These are phyloP conservation scores for Coniophora puteana DNA, from an alignment of 1,284 basidiomycete genomes.

Conservation along the genomic window DNA sequence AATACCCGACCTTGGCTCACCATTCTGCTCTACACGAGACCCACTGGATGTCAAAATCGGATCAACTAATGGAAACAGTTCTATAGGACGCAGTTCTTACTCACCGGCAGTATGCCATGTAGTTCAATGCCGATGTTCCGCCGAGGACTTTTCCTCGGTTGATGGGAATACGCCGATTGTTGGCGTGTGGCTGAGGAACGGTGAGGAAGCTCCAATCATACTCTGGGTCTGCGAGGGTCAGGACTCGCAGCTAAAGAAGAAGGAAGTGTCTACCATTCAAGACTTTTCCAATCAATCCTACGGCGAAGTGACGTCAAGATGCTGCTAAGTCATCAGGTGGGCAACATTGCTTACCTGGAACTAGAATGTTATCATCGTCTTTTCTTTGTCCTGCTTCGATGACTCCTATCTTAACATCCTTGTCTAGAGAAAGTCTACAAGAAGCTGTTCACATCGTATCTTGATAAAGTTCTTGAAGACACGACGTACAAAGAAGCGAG, in stretches of 20 bases:
- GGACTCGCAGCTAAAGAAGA: not conserved
- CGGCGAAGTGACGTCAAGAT: not conserved
- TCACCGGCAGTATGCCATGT: conserved; percentile 9
- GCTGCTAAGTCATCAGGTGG: too few species aligned
- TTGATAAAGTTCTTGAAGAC: not conserved
- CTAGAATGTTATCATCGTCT: conserved; percentile 14
- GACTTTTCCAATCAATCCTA: conserved; percentile 15
- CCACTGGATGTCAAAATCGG: conserved; percentile 6
- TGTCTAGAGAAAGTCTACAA: conserved; percentile 11
- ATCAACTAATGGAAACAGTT: conserved; percentile 3
- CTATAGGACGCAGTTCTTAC: not conserved
- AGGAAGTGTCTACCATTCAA: too few species aligned
- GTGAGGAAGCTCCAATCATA: conserved; percentile 17
- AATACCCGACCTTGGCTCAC: conserved; percentile 1
- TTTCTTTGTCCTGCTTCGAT: conserved; percentile 16
- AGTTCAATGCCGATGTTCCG: conserved; percentile 12
- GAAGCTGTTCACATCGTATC: not conserved
- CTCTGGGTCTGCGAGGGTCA: conserved; percentile 14
- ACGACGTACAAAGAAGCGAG: conserved; percentile 14
- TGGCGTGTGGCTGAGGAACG: conserved; percentile 8
- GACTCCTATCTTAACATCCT: conserved; percentile 10
- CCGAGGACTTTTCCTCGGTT: conserved; percentile 11
- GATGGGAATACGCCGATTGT: conserved; percentile 9
- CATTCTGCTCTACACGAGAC: conserved; percentile 13
- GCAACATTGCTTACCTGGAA: conserved; percentile 12